A percentile compares a stretch with the other conserved stretches of the same genome.
Evolutionary conservation across 306 rosid genomes (phyloP).

Genomic region (Echinosophora koreensis): DNA sequence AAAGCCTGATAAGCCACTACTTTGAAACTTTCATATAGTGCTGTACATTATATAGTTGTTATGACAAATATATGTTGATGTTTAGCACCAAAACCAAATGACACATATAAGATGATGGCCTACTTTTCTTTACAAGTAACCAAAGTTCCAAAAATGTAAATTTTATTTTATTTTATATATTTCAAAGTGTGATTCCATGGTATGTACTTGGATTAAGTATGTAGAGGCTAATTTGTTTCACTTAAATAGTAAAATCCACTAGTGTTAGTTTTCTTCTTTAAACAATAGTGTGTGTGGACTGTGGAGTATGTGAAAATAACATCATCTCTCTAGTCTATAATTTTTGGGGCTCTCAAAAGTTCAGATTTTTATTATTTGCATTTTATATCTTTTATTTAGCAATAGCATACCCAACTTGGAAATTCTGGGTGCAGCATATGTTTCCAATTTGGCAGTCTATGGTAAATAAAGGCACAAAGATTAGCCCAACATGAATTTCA

Average conservation of each 20-base stretch:
- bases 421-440: slow-evolving; percentile 23
- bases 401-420: background rate
- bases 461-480: background rate
- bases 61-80: background rate
- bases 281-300: slow-evolving; percentile 5
- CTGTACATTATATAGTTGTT: background rate
- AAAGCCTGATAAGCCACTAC: slow-evolving; percentile 54
- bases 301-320: slow-evolving; percentile 6
- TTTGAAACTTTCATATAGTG: background rate
- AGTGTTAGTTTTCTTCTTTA: slow-evolving; percentile 16
- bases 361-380: background rate
- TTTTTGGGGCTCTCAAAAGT: background rate
- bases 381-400: slow-evolving; percentile 15
- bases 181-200: slow-evolving; percentile 12
- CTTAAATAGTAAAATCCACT: too few species aligned
- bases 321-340: background rate
- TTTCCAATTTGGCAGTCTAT: background rate
- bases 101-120: background rate
- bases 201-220: background rate
- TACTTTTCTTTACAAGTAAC: background rate
- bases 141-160: slow-evolving; percentile 11
- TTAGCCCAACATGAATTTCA: slow-evolving; percentile 6
- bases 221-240: background rate
- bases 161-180: slow-evolving; percentile 18
- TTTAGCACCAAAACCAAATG: background rate